Evolutionary conservation across 108 stramenopile species (phyloP).

Genomic region (Discostella stelligeroides): DNA sequence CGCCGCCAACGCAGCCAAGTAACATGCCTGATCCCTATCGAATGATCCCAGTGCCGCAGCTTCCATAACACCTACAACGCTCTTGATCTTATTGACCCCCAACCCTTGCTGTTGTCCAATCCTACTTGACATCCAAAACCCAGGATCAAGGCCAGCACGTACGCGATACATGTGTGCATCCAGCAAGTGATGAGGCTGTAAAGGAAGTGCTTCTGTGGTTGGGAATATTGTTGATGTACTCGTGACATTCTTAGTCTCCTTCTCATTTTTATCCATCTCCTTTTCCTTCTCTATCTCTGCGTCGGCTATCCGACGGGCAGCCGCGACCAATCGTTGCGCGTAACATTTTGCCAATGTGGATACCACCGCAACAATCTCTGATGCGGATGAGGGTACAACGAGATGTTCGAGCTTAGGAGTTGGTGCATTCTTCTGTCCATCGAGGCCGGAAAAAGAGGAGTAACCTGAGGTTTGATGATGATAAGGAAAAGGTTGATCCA

Average conservation of each 20-base stretch:
- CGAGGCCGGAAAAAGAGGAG: no score
- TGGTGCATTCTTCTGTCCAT: neutral
- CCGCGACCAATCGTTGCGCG: conserved; percentile 77
- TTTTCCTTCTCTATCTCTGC: conserved; percentile 29
- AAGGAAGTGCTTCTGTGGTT: conserved; percentile 20
- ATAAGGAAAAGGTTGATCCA: conserved; percentile 36
- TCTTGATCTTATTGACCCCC: neutral
- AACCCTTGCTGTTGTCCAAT: conserved; percentile 6
- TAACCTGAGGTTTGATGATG: no score
- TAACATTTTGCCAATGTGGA: conserved; percentile 78
- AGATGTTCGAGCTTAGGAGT: conserved; percentile 55
- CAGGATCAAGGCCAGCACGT: conserved; percentile 75
- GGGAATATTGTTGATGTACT: neutral
- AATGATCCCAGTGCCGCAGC: conserved; percentile 44
- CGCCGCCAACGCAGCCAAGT: conserved; percentile 60
- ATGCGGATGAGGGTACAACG: conserved; percentile 67
- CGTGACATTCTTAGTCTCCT: conserved; percentile 6
- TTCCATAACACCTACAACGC: conserved; percentile 40
- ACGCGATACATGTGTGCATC: conserved; percentile 58
- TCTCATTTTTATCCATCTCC: neutral
- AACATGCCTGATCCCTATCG: conserved; percentile 21
- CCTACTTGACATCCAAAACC: conserved; percentile 65
- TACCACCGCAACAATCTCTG: conserved; percentile 72
- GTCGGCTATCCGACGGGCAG: conserved; percentile 55
- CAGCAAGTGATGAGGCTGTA: conserved; percentile 62